These are phyloP conservation scores for Calonectria montana DNA, from an alignment of 2,329 filamentous ascomycete genomes.

Conservation along the genomic window DNA sequence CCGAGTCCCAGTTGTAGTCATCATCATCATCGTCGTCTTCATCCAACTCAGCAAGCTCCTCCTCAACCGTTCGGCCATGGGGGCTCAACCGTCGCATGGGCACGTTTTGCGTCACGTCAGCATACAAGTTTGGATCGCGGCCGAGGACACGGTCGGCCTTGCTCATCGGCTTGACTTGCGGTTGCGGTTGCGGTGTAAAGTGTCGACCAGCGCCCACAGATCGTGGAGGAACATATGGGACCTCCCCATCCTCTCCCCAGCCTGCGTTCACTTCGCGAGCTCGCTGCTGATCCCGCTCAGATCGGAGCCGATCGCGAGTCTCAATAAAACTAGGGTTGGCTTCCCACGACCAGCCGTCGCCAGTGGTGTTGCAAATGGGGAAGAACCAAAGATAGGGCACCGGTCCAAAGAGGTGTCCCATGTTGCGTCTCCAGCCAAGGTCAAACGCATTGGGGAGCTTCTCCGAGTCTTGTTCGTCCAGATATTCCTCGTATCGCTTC, in stretches of 20 bases:
- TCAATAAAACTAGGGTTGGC: conserved; percentile 82
- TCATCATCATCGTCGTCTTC: conserved; percentile 47
- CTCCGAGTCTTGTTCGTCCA: conserved; percentile 89
- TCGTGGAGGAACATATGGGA: conserved; percentile 40
- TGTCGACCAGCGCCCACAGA: conserved; percentile 48
- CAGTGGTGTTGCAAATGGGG: conserved; percentile 85
- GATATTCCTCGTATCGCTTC: conserved; percentile 75
- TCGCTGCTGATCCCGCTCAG: conserved; percentile 69
- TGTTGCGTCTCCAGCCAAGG: conserved; percentile 83
- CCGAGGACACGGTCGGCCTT: conserved; percentile 71
- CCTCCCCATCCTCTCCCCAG: conserved; percentile 63
- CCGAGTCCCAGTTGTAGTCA: conserved; percentile 47
- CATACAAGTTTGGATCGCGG: conserved; percentile 66
- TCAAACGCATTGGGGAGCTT: conserved; percentile 95
- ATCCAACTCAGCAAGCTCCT: conserved; percentile 55
- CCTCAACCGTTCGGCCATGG: conserved; percentile 56
- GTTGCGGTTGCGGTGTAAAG: conserved; percentile 39
- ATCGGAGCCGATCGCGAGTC: conserved; percentile 72
- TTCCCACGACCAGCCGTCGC: conserved; percentile 96
- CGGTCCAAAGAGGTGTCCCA: conserved; percentile 84
- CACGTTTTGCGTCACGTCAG: conserved; percentile 58
- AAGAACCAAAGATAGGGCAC: conserved; percentile 79
- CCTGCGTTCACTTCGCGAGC: conserved; percentile 74
- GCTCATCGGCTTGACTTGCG: conserved; percentile 53
- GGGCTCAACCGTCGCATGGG: conserved; percentile 61